A percentile compares a stretch with the other conserved stretches of the same genome.
Evolutionary conservation across 148 eudicot genomes (phyloP).

Genomic region (Chenopodium formosanum): DNA sequence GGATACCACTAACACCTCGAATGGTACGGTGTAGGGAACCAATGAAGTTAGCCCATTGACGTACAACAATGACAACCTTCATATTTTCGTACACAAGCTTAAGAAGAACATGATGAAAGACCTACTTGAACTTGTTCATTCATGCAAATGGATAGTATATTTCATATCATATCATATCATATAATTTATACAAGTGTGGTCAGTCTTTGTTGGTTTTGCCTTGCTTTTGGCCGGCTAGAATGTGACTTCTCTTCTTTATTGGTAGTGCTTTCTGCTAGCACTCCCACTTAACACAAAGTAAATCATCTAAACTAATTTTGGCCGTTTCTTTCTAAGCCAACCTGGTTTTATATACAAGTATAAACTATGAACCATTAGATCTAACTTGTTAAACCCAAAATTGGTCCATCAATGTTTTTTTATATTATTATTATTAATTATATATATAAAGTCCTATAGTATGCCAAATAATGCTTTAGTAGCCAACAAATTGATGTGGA

Average conservation of each 20-base stretch:
- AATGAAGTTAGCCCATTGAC: too few species aligned
- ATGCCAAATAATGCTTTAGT: slow-evolving; percentile 1
- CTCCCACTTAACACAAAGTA: slow-evolving; percentile 13
- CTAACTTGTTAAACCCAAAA: background rate
- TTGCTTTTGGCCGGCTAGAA: slow-evolving; percentile 24
- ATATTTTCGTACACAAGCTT: background rate
- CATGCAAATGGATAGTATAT: background rate
- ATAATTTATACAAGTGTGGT: slow-evolving; percentile 4
- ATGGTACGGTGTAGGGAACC: too few species aligned
- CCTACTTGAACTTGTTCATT: background rate
- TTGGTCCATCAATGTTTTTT: background rate
- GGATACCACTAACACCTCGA: too few species aligned
- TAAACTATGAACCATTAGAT: background rate
- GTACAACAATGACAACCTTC: background rate
- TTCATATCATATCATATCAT: background rate
- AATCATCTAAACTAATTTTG: slow-evolving; percentile 6
- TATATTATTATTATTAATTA: too few species aligned
- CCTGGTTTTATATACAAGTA: slow-evolving; percentile 20
- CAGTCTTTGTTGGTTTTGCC: slow-evolving; percentile 13
- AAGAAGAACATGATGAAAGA: background rate
- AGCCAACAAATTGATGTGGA: slow-evolving; percentile 18
- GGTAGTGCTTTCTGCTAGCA: slow-evolving; percentile 17
- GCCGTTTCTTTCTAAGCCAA: slow-evolving; percentile 19
- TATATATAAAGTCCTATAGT: background rate
- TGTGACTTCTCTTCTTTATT: slow-evolving; percentile 12